Conservation (phyloP, 495 filamentous ascomycete species). For the Neurospora sp. region DNA sequence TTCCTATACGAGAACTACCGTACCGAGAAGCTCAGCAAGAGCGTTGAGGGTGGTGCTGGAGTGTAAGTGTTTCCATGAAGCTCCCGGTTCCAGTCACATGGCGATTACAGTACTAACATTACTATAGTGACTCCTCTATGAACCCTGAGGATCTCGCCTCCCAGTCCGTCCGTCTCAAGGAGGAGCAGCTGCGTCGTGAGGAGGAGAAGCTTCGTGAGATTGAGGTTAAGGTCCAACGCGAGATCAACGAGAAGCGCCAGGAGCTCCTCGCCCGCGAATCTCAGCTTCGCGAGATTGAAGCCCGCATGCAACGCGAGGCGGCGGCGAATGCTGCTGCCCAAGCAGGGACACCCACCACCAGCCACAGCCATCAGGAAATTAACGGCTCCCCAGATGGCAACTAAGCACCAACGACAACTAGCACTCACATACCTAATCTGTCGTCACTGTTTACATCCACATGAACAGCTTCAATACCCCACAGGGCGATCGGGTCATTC, state of each 20-base stretch:
- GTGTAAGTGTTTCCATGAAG: conserved; percentile 51
- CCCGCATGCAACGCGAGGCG: conserved; percentile 49
- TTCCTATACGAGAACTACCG: conserved; percentile 99
- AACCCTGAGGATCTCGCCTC: conserved; percentile 95
- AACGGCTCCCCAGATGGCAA: conserved; percentile 37
- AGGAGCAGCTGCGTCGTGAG: conserved; percentile 95
- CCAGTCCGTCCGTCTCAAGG: conserved; percentile 96
- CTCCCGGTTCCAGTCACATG: not conserved
- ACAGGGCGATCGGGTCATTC: conserved; percentile 17
- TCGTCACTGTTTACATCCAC: conserved; percentile 12
- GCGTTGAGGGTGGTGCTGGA: conserved; percentile 80
- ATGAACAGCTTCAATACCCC: conserved; percentile 6
- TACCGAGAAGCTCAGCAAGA: conserved; percentile 99
- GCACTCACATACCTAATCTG: conserved; percentile 2
- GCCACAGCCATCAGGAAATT: conserved; percentile 29
- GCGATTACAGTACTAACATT: conserved; percentile 21
- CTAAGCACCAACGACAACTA: conserved; percentile 9
- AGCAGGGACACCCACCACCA: conserved; percentile 12
- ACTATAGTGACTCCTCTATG: conserved; percentile 67
- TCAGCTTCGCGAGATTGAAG: conserved; percentile 87
- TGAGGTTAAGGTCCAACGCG: conserved; percentile 96
- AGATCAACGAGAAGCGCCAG: conserved; percentile 99
- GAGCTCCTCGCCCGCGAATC: conserved; percentile 95
- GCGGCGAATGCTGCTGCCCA: conserved; percentile 24
- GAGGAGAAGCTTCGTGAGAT: conserved; percentile 99